Percentiles rank a stretch among this genome's conserved stretches.
Conservation (phyloP, 345 rosid species). For the Eucalyptus erythrocorys region DNA sequence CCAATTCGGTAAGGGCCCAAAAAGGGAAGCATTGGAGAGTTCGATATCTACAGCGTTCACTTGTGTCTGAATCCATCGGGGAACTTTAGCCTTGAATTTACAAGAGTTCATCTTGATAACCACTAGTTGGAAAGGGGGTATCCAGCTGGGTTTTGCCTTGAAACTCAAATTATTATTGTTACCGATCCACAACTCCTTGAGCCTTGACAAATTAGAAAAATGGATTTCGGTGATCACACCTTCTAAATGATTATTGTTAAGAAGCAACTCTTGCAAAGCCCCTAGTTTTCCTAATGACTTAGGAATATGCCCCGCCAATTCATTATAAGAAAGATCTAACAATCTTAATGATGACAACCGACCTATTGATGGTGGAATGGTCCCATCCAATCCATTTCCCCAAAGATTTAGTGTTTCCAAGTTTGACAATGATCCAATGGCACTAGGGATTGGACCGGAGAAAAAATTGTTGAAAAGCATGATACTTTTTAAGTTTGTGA, state of each 20-base stretch:
- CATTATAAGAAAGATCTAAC: not conserved
- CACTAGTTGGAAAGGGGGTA: not conserved
- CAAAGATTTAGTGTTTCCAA: not conserved
- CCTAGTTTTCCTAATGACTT: not conserved
- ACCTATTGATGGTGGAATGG: not conserved
- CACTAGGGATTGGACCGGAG: not conserved
- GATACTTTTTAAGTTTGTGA: not conserved
- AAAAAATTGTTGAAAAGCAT: not conserved
- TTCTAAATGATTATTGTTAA: not conserved
- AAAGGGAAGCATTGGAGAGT: not conserved
- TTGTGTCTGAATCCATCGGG: not conserved
- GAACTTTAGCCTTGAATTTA: not conserved
- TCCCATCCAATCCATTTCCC: not conserved
- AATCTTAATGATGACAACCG: not conserved
- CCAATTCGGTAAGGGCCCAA: not conserved
- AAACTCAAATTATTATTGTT: not conserved
- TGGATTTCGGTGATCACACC: not conserved
- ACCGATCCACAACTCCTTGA: not conserved
- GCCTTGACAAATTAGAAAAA: not conserved
- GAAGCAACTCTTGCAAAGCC: not conserved
- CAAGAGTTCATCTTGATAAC: accelerated
- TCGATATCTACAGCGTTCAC: accelerated
- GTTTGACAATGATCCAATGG: not conserved
- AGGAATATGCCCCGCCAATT: not conserved
- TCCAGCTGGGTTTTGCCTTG: not conserved